Base-by-base conservation (phyloP, 192 early-diverging fungal species). In the Dissophora ornata region DNA sequence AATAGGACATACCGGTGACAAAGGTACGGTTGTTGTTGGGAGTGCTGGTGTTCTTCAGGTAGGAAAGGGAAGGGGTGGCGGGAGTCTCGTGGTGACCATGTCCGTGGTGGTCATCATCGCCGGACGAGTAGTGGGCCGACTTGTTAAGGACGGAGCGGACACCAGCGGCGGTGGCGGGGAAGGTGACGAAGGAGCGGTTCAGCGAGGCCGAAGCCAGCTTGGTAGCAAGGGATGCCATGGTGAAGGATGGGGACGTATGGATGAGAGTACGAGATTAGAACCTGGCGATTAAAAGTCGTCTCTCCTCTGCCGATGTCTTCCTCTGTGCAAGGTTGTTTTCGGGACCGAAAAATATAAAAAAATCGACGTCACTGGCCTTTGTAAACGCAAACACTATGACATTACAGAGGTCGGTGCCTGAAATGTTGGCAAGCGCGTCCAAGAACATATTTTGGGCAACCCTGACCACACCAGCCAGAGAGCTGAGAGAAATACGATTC, bases 121-220 rank as follows among this genome's bases (percentile, higher is more conserved):
- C 77, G 44, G 74, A 79, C 13, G 53, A 58, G 57, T 59, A 64
- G 52, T 40, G 45, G 16, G 66, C 75, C n/a, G 84, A 78, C 18
- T 70, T 48, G 55, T 71, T 57, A 49, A 88, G 80, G 21, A 83
- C 59, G 28, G 77, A 63, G 62, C 79, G 82, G 49, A 88, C 29
- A 26, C 78, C 80, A 57, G 69, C 50, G 32, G 67, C 74, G 33
- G 79, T 69, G 49, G 82, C 82, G 45, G 84, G 82, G 30, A 78
- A 78, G 61, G 77, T 85, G 59, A 80, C 69, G 51, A 63, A 78
- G 28, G 86, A 69, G 63, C 86, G 86, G 71, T 88, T 88, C 54
- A 81, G 70, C 41, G 82, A 61, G 53, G 82, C 69, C 44, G 84
- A 82, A 60, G 83, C 83, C 70, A 85, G 58, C 58, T 67, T 77